Evolutionary conservation across 176 grass and related monocot species (phyloP).

Genomic region (Musa troglodytarum): DNA sequence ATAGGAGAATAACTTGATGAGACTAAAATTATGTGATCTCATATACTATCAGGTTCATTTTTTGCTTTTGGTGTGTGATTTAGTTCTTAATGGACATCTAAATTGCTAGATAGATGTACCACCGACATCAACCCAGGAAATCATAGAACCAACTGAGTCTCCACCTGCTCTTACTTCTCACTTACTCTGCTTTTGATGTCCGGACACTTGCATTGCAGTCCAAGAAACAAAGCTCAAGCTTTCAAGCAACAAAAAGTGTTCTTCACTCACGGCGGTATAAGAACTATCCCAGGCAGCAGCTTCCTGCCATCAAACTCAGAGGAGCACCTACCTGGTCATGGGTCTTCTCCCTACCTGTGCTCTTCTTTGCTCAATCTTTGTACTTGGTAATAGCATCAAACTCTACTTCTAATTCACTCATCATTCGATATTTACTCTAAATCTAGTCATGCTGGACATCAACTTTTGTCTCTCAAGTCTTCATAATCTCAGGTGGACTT

Average conservation of each 20-base stretch:
- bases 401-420: too few species aligned
- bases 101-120: too few species aligned
- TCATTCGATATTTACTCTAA: too few species aligned
- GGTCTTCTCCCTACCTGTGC: not conserved
- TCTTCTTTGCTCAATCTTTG: not conserved
- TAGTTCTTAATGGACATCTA: too few species aligned
- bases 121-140: too few species aligned
- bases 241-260: not conserved
- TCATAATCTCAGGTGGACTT: not conserved
- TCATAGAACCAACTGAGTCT: not conserved
- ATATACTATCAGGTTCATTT: too few species aligned
- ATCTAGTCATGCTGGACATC: not conserved
- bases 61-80: too few species aligned
- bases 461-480: not conserved
- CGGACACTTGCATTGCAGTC: conserved; percentile 1
- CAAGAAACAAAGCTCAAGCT: not conserved
- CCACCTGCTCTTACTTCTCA: not conserved
- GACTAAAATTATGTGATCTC: too few species aligned
- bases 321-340: not conserved
- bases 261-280: not conserved
- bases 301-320: not conserved
- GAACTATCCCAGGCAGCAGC: not conserved
- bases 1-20: too few species aligned
- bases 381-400: not conserved
- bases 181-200: not conserved